Base-by-base conservation (phyloP, 108 stramenopile species). In the Fistulifera pelliculosa region DNA sequence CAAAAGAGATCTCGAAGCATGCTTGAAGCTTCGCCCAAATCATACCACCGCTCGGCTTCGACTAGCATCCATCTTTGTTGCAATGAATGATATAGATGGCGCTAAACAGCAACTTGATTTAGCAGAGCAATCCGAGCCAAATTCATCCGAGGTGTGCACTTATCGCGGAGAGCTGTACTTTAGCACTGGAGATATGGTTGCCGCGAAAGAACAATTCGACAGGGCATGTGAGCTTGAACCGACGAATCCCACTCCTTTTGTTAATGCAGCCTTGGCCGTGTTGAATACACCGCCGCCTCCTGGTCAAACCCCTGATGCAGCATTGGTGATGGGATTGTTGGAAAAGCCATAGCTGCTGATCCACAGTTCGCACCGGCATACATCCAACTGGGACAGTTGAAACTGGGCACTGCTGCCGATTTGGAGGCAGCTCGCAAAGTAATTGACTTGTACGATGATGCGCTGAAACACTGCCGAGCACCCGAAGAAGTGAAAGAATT, bases 281-380 rank as follows among this genome's bases (percentile, higher is more conserved):
- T 59, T 90, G 59, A 90, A 94, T 54, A 84, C 78, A 1, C 86
- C 82, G 1, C 75, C 86, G 14, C 54, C 66, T 6, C 63, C 62
- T 16, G 89, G 87, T n/a, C 80, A 81, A 58, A 47, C 71, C 52
- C 80, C 80, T 21, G 80, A 90, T 56, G 73, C 82, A 22, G 24
- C 57, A 3, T 77, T 76, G 53, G 87, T 85, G 15, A 71, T 83
- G 19, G 4, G 48, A 22, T 55, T 94, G 38, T 66, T 94, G 58
- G 79, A 90, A 61, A 77, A 85, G 61, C 88, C 2, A 74, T 94
- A 48, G 64, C 80, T 38, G 77, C 83, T 10, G 93, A 94, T 73
- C 89, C 93, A 12, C 83, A 83, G 69, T 88, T 90, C 58, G 81
- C 87, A 54, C 65, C 81, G n/a, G 93, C 93, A 10, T 94, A 94